Evolutionary conservation across 345 rosid genomes (phyloP), one percentile per base, ranked within the genome.

Genomic region (Hibiscus tridactylites): DNA sequence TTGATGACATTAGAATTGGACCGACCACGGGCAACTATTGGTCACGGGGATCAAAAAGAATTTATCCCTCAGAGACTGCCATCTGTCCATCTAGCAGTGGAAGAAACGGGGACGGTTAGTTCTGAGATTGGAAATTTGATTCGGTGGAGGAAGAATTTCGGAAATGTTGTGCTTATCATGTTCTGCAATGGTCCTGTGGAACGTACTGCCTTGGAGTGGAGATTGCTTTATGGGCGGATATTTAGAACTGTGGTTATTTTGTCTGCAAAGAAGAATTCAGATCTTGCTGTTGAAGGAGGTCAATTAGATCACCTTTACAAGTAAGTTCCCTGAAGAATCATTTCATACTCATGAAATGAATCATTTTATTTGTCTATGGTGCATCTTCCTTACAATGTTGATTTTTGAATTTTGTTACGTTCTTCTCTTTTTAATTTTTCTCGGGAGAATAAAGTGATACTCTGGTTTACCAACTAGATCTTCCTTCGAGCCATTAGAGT

Each of bases 171-270:
- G 79, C 96, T 95, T 63, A 83, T 95, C 78, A 90, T 95, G 98
- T 95, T 88, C 77, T 95, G 99, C 77, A 85, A 66, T 13, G 93
- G 98, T 56, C 96, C 98, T 1, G 96, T 89, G 62, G 99, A 92
- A 76, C 91, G 96, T 26, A 95, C 98, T 2, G 97, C 99, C 66
- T 79, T 95, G 44, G 99, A 95, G 71, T 95, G 99, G 99, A 88
- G 98, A 84, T 80, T 95, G 73, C 97, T 95, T 29, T 95, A 92
- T 73, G 99, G 99, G 11, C 83, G 98, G 79, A 86, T 95, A 77
- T 95, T 95, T 78, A 95, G 88, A 81, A 89, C 99, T 1, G 98
- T 95, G 21, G 77, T 95, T 75, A 95, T 92, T 78, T 75, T 95
- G 79, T 87, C 99, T 12, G 79, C 81, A 59, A 89, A 83, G 83